Conservation (phyloP, 139 green algal species). For the Chlamydomonas schloesseri region DNA sequence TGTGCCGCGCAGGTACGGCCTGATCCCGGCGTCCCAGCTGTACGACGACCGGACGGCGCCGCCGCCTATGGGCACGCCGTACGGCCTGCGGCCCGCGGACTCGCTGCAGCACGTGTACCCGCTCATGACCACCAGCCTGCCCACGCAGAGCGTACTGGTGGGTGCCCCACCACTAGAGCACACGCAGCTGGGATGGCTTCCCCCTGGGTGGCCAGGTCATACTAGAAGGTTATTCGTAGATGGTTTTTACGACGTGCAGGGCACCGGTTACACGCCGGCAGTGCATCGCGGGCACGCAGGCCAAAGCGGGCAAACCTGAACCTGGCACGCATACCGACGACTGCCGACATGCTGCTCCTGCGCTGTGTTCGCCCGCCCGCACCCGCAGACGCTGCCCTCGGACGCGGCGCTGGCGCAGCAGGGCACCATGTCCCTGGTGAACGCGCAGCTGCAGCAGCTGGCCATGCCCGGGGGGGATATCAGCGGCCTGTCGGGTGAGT, state of each 20-base stretch:
- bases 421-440: constrained; percentile 37
- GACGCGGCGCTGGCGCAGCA: constrained; percentile 7
- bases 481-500: constrained; percentile 3
- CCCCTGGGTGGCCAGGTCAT: too few relatives aligned
- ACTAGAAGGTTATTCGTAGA: too few relatives aligned
- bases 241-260: too few relatives aligned
- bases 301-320: too few relatives aligned
- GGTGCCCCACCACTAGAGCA: neutral
- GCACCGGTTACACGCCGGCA: too few relatives aligned
- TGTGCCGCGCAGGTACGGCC: constrained; percentile 25
- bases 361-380: too few relatives aligned
- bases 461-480: constrained; percentile 27
- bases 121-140: constrained; percentile 20
- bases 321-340: too few relatives aligned
- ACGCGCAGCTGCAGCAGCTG: constrained; percentile 45
- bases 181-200: too few relatives aligned
- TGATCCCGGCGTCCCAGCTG: constrained; percentile 37
- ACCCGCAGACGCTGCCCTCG: constrained; percentile 22
- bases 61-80: constrained; percentile 17
- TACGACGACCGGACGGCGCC: constrained; percentile 32
- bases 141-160: constrained; percentile 29
- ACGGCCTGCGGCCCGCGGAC: constrained; percentile 21
- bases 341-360: too few relatives aligned
- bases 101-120: constrained; percentile 36
- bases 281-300: too few relatives aligned